A percentile compares a stretch with the other conserved stretches of the same genome.
These are phyloP conservation scores for Gossypium sturtianum DNA, from an alignment of 345 rosid genomes.

Conservation along the genomic window DNA sequence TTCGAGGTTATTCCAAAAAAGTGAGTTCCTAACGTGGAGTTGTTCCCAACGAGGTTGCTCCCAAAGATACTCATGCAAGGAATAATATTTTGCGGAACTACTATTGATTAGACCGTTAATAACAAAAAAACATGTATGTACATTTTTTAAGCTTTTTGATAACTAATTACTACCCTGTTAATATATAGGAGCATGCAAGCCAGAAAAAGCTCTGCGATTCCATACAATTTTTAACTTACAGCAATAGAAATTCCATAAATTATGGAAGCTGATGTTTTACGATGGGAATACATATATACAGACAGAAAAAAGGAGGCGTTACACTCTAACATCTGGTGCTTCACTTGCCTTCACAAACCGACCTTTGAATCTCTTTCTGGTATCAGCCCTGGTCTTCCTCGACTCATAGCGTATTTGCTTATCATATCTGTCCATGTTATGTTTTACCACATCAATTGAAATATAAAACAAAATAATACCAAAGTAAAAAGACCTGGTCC, in stretches of 20 bases:
- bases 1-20: no score
- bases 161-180: neutral
- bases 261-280: neutral
- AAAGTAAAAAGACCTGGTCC: neutral
- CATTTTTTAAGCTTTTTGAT: no score
- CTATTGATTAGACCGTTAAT: no score
- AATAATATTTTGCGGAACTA: no score
- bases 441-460: neutral
- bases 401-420: constrained; percentile 92
- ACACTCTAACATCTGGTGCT: constrained; percentile 22
- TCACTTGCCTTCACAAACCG: constrained; percentile 80
- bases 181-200: neutral
- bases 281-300: neutral
- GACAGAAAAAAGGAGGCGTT: neutral
- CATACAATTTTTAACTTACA: neutral
- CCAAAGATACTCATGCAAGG: no score
- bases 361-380: constrained; percentile 85
- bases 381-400: constrained; percentile 90
- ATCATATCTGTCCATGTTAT: constrained; percentile 48
- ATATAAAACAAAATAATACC: neutral
- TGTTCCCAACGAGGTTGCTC: no score
- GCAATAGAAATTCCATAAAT: neutral
- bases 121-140: no score
- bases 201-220: neutral
- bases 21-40: no score